These are phyloP conservation scores for Manihot esculenta DNA, from an alignment of 441 rosid genomes.

Conservation along the genomic window DNA sequence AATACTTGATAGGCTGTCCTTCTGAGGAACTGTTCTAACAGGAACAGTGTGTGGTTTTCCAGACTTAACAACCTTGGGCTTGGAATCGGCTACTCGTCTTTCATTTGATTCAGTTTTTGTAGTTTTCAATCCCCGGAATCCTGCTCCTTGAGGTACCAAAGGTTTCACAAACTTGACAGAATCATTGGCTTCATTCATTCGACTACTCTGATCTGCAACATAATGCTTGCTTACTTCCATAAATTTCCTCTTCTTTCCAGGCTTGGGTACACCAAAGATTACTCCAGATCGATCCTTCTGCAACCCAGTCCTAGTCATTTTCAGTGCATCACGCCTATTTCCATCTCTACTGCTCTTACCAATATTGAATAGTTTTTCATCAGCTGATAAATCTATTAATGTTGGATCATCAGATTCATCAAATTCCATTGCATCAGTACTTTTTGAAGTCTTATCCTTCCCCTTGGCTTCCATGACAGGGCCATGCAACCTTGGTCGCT, in stretches of 20 bases:
- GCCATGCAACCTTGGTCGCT: constrained; percentile 59
- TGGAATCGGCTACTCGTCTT: constrained; percentile 51
- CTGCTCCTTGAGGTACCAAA: constrained; percentile 66
- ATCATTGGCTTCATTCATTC: constrained; percentile 52
- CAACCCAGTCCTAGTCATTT: constrained; percentile 67
- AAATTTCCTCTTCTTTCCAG: constrained; percentile 96
- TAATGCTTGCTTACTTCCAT: constrained; percentile 99
- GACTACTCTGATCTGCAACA: constrained; percentile 50
- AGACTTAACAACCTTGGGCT: constrained; percentile 58
- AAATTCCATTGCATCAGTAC: constrained; percentile 33
- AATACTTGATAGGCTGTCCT: constrained; percentile 39
- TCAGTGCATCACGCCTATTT: constrained; percentile 46
- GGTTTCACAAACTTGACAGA: constrained; percentile 61
- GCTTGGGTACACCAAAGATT: constrained; percentile 90
- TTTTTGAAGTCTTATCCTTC: constrained; percentile 47
- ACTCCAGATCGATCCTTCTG: constrained; percentile 84
- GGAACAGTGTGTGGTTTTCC: constrained; percentile 51
- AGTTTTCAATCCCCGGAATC: constrained; percentile 63
- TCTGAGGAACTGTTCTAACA: constrained; percentile 50
- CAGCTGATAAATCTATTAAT: constrained; percentile 51
- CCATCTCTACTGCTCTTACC: constrained; percentile 60
- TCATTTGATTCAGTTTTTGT: constrained; percentile 56
- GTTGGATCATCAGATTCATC: constrained; percentile 50
- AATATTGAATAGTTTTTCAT: constrained; percentile 61
- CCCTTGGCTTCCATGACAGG: constrained; percentile 46